A percentile compares a stretch with the other conserved stretches of the same genome.
These are phyloP conservation scores for Moricandia arvensis DNA, from an alignment of 345 rosid species.

Conservation along the genomic window DNA sequence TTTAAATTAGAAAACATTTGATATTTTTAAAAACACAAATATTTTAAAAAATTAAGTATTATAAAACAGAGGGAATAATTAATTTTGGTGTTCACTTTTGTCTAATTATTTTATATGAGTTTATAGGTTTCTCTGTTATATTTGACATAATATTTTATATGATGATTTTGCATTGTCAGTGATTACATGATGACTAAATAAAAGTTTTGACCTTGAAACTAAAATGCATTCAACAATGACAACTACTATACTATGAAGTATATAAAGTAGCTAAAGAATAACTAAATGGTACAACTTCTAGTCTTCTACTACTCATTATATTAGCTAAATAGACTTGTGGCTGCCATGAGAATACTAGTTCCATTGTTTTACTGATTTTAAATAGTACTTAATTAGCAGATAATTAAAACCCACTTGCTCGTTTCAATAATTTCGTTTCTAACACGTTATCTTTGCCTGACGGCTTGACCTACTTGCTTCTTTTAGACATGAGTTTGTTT, in stretches of 20 bases:
- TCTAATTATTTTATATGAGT: not conserved
- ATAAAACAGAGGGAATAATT: too few relatives aligned
- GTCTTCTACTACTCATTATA: not conserved
- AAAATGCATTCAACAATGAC: not conserved
- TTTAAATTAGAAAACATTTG: too few relatives aligned
- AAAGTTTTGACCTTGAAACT: not conserved
- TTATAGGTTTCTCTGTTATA: not conserved
- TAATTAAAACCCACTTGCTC: not conserved
- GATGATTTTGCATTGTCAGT: not conserved
- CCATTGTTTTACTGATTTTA: not conserved
- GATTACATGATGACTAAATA: not conserved
- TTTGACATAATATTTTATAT: not conserved
- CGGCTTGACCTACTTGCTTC: not conserved
- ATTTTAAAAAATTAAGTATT: too few relatives aligned
- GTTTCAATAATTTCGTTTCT: not conserved
- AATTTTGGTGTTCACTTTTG: not conserved
- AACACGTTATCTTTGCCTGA: constrained; percentile 16
- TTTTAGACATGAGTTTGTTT: not conserved
- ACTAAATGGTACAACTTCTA: not conserved
- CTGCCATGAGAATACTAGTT: not conserved
- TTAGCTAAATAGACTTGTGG: not conserved
- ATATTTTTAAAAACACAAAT: too few relatives aligned
- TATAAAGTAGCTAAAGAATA: not conserved
- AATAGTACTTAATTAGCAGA: not conserved
- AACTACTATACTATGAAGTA: not conserved